Percentiles rank a stretch among this genome's conserved stretches.
phyloP scores from a whole-genome alignment of 106 monocot species.

The Dendrobium chrysotoxum region DNA sequence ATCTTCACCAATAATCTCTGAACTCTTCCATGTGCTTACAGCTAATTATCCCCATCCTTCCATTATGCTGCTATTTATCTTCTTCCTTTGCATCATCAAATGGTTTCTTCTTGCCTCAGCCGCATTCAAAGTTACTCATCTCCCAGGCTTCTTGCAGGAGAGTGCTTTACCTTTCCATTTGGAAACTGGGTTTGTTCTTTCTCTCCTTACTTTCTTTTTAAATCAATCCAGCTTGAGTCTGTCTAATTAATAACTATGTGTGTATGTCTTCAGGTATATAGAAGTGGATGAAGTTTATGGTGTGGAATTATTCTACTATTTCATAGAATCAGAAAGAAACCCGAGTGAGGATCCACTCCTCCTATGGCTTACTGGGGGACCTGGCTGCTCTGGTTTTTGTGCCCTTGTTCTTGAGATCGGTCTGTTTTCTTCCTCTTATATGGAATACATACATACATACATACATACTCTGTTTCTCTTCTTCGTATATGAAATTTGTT shows the following conservation, averaged over 20 bases:
- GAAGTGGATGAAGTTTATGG: conserved; percentile 32
- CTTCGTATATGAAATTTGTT: too few relatives aligned
- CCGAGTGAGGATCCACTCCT: conserved; percentile 11
- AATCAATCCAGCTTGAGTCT: background rate
- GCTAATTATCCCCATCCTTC: background rate
- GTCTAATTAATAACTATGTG: background rate
- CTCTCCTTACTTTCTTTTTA: background rate
- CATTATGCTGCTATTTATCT: background rate
- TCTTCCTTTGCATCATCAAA: background rate
- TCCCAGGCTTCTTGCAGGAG: conserved; percentile 6
- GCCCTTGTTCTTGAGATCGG: conserved; percentile 7
- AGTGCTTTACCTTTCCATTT: background rate
- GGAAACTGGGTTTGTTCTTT: background rate
- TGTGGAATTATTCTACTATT: conserved; percentile 39
- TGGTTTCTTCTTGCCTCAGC: background rate
- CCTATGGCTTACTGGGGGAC: conserved; percentile 26
- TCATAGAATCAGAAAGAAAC: conserved; percentile 13
- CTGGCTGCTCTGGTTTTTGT: conserved; percentile 27
- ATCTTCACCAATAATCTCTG: too few relatives aligned
- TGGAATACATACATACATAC: too few relatives aligned
- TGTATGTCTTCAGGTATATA: conserved; percentile 14
- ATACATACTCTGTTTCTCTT: too few relatives aligned
- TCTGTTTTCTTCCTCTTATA: background rate
- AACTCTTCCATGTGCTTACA: too few relatives aligned
- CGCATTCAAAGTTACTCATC: background rate